phyloP scores from a whole-genome alignment of 208 protist genomes.

The Endotrypanum monterogeii region DNA sequence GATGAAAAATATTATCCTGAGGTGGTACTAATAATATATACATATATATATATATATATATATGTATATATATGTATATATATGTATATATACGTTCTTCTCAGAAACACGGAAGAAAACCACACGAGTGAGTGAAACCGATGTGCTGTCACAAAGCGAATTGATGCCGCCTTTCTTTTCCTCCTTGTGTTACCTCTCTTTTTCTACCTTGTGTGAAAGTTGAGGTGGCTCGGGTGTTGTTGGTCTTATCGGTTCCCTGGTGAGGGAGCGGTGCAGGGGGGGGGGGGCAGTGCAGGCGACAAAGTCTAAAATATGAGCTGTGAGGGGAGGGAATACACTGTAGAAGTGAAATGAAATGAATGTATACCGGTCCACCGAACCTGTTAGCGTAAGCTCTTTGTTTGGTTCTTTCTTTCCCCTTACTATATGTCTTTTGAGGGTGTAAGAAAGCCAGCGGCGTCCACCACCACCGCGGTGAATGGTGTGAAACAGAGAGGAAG shows the following conservation, averaged over 20 bases:
- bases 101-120: neutral
- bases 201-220: neutral
- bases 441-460: neutral
- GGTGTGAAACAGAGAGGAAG: neutral
- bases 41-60: neutral
- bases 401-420: neutral
- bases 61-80: neutral
- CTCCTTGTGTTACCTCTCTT: neutral
- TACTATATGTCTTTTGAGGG: neutral
- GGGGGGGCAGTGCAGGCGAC: neutral
- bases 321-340: neutral
- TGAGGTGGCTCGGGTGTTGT: too few species aligned
- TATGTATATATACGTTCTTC: too few species aligned
- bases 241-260: too few species aligned
- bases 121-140: neutral
- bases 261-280: neutral
- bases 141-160: neutral
- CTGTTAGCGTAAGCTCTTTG: too few species aligned
- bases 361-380: neutral
- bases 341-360: neutral
- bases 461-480: neutral
- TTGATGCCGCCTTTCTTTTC: neutral
- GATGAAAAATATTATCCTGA: neutral
- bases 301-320: neutral
- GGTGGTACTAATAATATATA: neutral